Percentiles rank a stretch among this genome's conserved stretches.
Conservation (phyloP, 345 rosid genomes). For the Brassica nigra region DNA sequence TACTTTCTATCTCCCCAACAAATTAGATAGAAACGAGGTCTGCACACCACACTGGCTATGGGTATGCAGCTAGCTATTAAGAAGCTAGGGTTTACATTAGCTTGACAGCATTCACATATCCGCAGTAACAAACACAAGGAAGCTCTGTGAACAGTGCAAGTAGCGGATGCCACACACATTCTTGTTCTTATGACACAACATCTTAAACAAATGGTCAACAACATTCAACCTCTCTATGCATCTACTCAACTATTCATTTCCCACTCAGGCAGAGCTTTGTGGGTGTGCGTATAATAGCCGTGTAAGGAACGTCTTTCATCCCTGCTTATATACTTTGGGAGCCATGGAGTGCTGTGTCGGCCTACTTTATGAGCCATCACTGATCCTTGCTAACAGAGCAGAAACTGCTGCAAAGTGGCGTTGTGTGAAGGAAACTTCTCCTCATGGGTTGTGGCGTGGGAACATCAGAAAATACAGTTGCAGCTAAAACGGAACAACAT, state of each 20-base stretch:
- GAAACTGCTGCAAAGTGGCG: not conserved
- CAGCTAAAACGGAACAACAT: constrained; percentile 69
- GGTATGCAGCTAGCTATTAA: not conserved
- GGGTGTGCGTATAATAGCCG: not conserved
- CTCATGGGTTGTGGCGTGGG: constrained; percentile 7
- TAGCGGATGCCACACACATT: constrained; percentile 6
- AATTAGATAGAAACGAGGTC: not conserved
- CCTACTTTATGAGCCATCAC: not conserved
- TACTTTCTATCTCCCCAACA: not conserved
- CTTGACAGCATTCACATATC: not conserved
- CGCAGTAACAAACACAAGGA: not conserved
- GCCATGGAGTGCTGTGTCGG: not conserved
- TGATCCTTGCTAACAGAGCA: constrained; percentile 2
- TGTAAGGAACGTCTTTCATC: not conserved
- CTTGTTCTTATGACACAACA: constrained; percentile 4
- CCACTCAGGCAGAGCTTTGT: constrained; percentile 5
- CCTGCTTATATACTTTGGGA: not conserved
- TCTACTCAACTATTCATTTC: constrained; percentile 11
- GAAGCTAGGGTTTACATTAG: constrained; percentile 1
- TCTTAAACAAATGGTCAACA: constrained; percentile 9
- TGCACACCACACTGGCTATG: not conserved
- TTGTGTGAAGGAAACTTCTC: not conserved
- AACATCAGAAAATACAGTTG: constrained; percentile 10
- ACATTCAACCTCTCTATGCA: constrained; percentile 13
- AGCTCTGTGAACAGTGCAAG: constrained; percentile 7